phyloP scores from a whole-genome alignment of 2,329 filamentous ascomycete species.

The Stachybotrys echinatus region DNA sequence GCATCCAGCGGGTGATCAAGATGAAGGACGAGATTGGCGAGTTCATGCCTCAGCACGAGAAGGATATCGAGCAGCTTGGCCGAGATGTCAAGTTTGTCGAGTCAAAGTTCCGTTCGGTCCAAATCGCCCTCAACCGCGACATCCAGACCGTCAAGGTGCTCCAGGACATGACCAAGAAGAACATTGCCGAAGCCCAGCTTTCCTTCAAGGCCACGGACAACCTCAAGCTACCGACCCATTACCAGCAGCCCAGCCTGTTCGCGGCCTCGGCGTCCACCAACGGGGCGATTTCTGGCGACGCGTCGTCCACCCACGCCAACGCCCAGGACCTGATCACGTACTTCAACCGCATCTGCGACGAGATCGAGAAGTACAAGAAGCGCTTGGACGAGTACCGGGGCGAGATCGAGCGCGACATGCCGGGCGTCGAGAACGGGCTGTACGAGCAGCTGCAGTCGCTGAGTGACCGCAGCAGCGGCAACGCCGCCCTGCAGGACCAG shows the following conservation, averaged over 20 bases:
- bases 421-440: constrained; percentile 39
- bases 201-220: constrained; percentile 71
- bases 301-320: constrained; percentile 28
- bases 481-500: constrained; percentile 28
- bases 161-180: constrained; percentile 52
- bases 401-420: constrained; percentile 43
- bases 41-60: constrained; percentile 53
- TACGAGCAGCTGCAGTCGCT: constrained; percentile 36
- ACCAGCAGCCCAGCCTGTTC: constrained; percentile 42
- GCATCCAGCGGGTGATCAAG: constrained; percentile 74
- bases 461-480: constrained; percentile 25
- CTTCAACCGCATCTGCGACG: constrained; percentile 38
- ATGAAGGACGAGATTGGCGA: constrained; percentile 73
- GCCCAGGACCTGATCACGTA: constrained; percentile 39
- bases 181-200: constrained; percentile 64
- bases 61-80: constrained; percentile 40
- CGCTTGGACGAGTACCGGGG: constrained; percentile 38
- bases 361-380: constrained; percentile 36
- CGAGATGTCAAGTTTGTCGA: constrained; percentile 44
- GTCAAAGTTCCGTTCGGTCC: constrained; percentile 39
- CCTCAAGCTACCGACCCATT: constrained; percentile 60
- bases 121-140: constrained; percentile 47
- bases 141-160: constrained; percentile 60
- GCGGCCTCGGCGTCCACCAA: constrained; percentile 24
- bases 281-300: constrained; percentile 22